A percentile compares a stretch with the other conserved stretches of the same genome.
phyloP scores from a whole-genome alignment of 108 stramenopile species.

The Cyclotella cryptica region DNA sequence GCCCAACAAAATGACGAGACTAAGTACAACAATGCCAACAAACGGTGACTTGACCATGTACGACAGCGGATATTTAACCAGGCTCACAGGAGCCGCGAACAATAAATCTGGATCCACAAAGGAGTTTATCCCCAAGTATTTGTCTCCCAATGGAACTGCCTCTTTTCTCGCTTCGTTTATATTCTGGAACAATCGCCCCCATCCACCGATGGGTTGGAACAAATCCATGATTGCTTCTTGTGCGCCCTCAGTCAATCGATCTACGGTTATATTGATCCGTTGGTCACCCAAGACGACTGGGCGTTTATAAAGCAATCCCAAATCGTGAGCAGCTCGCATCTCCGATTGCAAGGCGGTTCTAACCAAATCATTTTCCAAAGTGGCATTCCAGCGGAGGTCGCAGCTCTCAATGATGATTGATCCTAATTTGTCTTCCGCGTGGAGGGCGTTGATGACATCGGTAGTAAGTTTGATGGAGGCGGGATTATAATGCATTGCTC shows the following conservation, averaged over 20 bases:
- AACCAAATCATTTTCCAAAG: slow-evolving; percentile 51
- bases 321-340: slow-evolving; percentile 67
- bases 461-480: slow-evolving; percentile 60
- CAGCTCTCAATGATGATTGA: slow-evolving; percentile 73
- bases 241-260: slow-evolving; percentile 45
- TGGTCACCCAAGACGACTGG: slow-evolving; percentile 76
- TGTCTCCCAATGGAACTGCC: slow-evolving; percentile 53
- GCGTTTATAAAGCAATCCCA: slow-evolving; percentile 53
- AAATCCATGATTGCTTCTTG: slow-evolving; percentile 57
- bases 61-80: slow-evolving; percentile 67
- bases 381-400: slow-evolving; percentile 71
- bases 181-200: slow-evolving; percentile 51
- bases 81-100: slow-evolving; percentile 55
- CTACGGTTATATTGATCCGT: slow-evolving; percentile 64
- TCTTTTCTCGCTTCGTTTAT: slow-evolving; percentile 43
- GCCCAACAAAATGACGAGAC: slow-evolving; percentile 26
- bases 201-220: slow-evolving; percentile 50
- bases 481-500: slow-evolving; percentile 64
- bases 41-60: slow-evolving; percentile 61
- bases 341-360: slow-evolving; percentile 57
- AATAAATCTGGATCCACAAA: slow-evolving; percentile 66
- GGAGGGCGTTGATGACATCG: slow-evolving; percentile 52
- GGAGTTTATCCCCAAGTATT: slow-evolving; percentile 55
- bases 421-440: slow-evolving; percentile 40
- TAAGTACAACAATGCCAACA: slow-evolving; percentile 29